Evolutionary conservation across 176 grass and related monocot species (phyloP).

Genomic region (Oryza brachyantha): DNA sequence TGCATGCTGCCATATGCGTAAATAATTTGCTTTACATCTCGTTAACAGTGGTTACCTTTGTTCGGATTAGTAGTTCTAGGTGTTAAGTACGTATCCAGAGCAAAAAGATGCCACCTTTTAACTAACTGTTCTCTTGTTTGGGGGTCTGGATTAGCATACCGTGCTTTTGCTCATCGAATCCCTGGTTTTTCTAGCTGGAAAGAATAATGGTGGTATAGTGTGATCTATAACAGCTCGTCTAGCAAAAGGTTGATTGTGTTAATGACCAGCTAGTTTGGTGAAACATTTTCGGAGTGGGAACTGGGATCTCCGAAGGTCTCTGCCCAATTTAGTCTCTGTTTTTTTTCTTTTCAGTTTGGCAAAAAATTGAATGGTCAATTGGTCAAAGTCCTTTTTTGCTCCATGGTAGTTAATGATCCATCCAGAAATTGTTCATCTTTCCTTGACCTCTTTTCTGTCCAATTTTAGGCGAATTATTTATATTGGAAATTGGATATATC

Average conservation of each 20-base stretch:
- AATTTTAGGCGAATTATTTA: conserved; percentile 25
- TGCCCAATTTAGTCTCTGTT: not conserved
- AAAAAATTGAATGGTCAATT: not conserved
- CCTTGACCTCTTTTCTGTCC: conserved; percentile 1
- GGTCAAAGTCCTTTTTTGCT: not conserved
- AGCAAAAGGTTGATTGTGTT: conserved; percentile 5
- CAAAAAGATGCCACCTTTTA: not conserved
- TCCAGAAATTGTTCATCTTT: not conserved
- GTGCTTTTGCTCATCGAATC: conserved; percentile 11
- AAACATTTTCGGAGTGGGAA: not conserved
- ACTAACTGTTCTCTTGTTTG: conserved; percentile 20
- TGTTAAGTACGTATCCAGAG: not conserved
- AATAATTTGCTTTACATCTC: not conserved
- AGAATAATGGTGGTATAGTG: conserved; percentile 1
- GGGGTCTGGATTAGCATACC: conserved; percentile 25
- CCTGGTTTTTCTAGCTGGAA: conserved; percentile 34
- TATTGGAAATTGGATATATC: conserved; percentile 11
- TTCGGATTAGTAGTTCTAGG: not conserved
- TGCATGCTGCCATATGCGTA: not conserved
- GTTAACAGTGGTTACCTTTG: not conserved
- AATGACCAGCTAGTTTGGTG: conserved; percentile 23
- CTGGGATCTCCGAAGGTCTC: not conserved
- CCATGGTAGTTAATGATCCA: not conserved
- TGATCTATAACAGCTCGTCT: conserved; percentile 31
- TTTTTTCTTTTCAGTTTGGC: not conserved